These are phyloP conservation scores for Echinosophora koreensis DNA, from an alignment of 306 rosid species.

Conservation along the genomic window DNA sequence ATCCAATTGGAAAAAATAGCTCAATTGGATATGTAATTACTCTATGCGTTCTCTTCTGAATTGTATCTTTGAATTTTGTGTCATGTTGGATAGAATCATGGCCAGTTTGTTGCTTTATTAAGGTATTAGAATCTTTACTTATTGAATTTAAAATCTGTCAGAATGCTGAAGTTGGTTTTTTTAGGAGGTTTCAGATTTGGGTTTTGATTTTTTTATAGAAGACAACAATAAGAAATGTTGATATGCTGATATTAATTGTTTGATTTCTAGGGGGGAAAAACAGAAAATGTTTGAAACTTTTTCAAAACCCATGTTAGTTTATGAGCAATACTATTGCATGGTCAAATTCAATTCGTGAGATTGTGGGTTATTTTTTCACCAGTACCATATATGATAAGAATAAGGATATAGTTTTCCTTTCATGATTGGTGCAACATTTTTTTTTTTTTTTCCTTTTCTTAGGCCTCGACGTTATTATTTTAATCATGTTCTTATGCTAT, in stretches of 20 bases:
- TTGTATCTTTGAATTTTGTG: not conserved
- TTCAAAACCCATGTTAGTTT: not conserved
- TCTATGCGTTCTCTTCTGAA: not conserved
- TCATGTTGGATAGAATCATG: not conserved
- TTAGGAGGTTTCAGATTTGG: not conserved
- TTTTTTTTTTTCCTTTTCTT: not conserved
- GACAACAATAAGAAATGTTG: not conserved
- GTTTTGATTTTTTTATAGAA: not conserved
- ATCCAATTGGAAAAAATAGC: not conserved
- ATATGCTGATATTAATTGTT: not conserved
- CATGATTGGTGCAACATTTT: not conserved
- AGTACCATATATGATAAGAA: not conserved
- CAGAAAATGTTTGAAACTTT: not conserved
- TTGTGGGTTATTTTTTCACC: not conserved
- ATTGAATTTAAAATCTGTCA: slow-evolving; percentile 8
- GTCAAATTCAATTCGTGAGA: not conserved
- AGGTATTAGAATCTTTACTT: not conserved
- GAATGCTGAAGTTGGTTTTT: not conserved
- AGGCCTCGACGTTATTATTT: not conserved
- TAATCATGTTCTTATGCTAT: not conserved
- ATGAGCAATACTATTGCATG: not conserved
- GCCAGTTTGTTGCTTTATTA: not conserved
- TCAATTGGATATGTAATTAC: not conserved
- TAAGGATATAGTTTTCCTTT: not conserved
- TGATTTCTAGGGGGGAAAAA: not conserved